Conservation (phyloP, 2,329 filamentous ascomycete genomes). For the Trichoderma atroviride region DNA sequence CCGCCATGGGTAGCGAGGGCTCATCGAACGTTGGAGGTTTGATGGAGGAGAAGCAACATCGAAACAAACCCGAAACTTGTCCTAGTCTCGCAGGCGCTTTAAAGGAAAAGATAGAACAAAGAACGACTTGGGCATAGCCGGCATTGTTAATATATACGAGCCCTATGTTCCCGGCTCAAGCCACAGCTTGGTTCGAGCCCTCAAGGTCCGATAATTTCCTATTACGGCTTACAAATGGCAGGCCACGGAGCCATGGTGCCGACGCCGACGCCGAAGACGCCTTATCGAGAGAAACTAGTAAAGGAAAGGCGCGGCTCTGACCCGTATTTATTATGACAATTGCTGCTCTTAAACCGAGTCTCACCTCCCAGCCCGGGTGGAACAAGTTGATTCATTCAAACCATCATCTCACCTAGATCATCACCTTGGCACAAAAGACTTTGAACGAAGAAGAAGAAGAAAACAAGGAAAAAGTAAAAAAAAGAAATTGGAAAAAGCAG, state of each 20-base stretch:
- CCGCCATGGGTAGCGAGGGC: not conserved
- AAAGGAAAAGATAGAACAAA: not conserved
- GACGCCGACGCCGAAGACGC: slow-evolving; percentile 6
- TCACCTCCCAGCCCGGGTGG: not conserved
- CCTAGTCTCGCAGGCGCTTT: not conserved
- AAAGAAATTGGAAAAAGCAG: not conserved
- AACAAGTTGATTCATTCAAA: not conserved
- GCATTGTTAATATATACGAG: not conserved
- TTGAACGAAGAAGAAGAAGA: not conserved
- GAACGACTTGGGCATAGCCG: not conserved
- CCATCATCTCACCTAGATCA: not conserved
- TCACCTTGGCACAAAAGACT: not conserved
- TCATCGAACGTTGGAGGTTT: not conserved
- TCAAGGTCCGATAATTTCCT: slow-evolving; percentile 15
- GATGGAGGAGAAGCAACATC: not conserved
- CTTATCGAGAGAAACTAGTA: not conserved
- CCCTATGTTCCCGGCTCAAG: slow-evolving; percentile 2
- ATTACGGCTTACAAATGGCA: slow-evolving; percentile 22
- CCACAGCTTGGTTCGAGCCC: not conserved
- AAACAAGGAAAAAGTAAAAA: not conserved
- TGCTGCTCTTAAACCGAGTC: not conserved
- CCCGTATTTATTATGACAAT: not conserved
- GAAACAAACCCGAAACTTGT: not conserved
- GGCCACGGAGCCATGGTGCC: not conserved
- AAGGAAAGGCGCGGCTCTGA: not conserved